A percentile compares a stretch with the other conserved stretches of the same genome.
phyloP scores from a whole-genome alignment of 768 basidiomycete species.

The Mycena alexandri region DNA sequence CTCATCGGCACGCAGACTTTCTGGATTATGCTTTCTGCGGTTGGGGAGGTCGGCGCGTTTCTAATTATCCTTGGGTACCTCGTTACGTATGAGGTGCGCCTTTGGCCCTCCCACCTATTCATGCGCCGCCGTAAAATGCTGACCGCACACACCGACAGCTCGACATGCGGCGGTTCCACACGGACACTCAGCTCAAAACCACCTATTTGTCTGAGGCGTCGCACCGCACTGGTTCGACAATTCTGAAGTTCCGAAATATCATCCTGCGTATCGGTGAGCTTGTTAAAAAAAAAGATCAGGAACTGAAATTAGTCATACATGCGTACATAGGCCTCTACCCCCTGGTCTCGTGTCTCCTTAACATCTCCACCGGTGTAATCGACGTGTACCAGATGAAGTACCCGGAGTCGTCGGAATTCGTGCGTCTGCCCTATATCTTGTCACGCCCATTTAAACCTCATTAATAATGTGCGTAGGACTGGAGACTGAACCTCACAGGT shows the following conservation, averaged over 20 bases:
- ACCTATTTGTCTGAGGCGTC: background rate
- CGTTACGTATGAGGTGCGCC: background rate
- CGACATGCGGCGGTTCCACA: background rate
- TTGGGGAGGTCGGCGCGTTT: constrained; percentile 2
- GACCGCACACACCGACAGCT: background rate
- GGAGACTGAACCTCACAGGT: background rate
- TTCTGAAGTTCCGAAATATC: constrained; percentile 3
- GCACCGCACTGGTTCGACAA: background rate
- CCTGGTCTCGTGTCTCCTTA: constrained; percentile 1
- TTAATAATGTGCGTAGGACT: background rate
- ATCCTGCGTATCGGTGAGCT: constrained; percentile 10
- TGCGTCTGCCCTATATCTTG: constrained; percentile 5
- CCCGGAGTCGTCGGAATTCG: background rate
- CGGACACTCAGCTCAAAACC: background rate
- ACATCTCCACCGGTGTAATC: constrained; percentile 2
- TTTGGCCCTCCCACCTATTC: background rate
- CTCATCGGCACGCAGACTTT: constrained; percentile 43
- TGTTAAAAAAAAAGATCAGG: background rate
- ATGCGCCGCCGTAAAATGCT: background rate
- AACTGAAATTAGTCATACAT: background rate
- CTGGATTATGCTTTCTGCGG: constrained; percentile 9
- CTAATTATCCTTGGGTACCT: background rate
- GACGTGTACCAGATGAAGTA: background rate
- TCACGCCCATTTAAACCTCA: constrained; percentile 1
- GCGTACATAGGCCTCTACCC: constrained; percentile 11